phyloP scores from a whole-genome alignment of 331 rosid genomes.

The Phaseolus coccineus region DNA sequence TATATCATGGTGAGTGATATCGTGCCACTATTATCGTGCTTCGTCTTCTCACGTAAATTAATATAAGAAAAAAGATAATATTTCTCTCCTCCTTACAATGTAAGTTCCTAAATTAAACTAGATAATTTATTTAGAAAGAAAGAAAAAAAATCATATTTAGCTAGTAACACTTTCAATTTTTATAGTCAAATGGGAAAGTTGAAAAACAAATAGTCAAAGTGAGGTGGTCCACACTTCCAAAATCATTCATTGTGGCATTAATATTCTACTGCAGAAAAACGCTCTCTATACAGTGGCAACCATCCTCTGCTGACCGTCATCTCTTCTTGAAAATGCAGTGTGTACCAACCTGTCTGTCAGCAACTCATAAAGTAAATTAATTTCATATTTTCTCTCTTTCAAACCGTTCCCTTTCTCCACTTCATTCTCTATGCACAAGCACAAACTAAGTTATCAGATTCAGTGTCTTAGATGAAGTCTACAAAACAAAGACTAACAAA shows the following conservation, averaged over 20 bases:
- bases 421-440: conserved; percentile 25
- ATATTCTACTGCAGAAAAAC: conserved; percentile 39
- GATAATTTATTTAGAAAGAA: too few species aligned
- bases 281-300: conserved; percentile 35
- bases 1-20: too few species aligned
- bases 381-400: conserved; percentile 25
- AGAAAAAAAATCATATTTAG: too few species aligned
- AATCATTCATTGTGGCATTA: conserved; percentile 32
- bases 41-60: too few species aligned
- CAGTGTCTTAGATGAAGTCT: conserved; percentile 24
- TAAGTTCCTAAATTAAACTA: too few species aligned
- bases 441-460: neutral
- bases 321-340: conserved; percentile 22
- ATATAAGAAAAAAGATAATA: too few species aligned
- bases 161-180: too few species aligned
- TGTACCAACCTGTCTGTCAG: conserved; percentile 53
- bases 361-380: conserved; percentile 39
- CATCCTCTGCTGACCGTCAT: conserved; percentile 37
- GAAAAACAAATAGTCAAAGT: conserved; percentile 28
- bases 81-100: too few species aligned
- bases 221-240: conserved; percentile 40
- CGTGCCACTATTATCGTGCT: too few species aligned
- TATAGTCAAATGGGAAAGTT: neutral
- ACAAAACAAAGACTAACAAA: conserved; percentile 15
- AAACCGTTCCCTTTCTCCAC: neutral